These are phyloP conservation scores for Pythium utonaiense DNA, from an alignment of 352 stramenopile species.

Conservation along the genomic window DNA sequence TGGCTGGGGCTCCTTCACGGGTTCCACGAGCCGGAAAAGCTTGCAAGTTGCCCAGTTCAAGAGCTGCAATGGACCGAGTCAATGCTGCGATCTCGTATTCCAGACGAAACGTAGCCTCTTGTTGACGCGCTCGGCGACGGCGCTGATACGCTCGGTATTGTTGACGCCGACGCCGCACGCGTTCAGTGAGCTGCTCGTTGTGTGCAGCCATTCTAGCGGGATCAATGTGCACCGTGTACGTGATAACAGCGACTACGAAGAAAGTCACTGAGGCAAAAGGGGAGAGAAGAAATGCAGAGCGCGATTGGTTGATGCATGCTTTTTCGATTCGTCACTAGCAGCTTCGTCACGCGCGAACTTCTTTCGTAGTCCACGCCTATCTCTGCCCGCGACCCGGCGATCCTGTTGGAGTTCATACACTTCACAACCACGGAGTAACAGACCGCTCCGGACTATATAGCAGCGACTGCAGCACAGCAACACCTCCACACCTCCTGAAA, in stretches of 20 bases:
- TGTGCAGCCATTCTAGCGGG: too few relatives aligned
- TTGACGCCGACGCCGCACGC: slow-evolving; percentile 24
- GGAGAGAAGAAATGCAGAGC: too few relatives aligned
- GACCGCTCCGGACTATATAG: too few relatives aligned
- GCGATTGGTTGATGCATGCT: too few relatives aligned
- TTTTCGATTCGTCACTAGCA: background rate
- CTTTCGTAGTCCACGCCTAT: too few relatives aligned
- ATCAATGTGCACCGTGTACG: too few relatives aligned
- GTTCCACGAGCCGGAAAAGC: slow-evolving; percentile 14
- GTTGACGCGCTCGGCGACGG: slow-evolving; percentile 52
- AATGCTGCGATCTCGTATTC: slow-evolving; percentile 1
- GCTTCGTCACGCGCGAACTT: too few relatives aligned
- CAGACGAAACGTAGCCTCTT: slow-evolving; percentile 10
- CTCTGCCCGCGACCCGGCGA: background rate
- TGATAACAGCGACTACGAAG: too few relatives aligned
- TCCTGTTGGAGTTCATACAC: background rate
- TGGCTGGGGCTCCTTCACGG: slow-evolving; percentile 3
- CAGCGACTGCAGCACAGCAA: too few relatives aligned
- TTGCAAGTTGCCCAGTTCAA: slow-evolving; percentile 1
- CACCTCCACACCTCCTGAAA: too few relatives aligned
- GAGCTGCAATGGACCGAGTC: background rate
- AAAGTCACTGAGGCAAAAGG: too few relatives aligned
- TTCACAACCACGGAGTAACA: too few relatives aligned
- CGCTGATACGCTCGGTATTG: slow-evolving; percentile 65
- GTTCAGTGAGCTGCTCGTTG: background rate